phyloP scores from a whole-genome alignment of 768 basidiomycete species.

The Trichaptum fuscoviolaceum region DNA sequence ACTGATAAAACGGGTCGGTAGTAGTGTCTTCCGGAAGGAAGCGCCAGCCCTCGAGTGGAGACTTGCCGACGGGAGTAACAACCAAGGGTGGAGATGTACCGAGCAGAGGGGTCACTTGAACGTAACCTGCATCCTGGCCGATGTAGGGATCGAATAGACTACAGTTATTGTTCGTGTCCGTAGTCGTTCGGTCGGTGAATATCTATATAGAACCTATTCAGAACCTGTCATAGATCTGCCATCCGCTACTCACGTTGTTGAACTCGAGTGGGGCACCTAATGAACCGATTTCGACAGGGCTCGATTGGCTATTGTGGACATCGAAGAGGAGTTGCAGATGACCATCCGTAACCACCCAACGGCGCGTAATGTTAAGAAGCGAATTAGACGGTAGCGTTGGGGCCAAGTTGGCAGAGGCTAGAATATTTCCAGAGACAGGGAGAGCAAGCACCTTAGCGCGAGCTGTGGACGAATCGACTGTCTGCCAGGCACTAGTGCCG shows the following conservation, averaged over 20 bases:
- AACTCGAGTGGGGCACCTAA: slow-evolving; percentile 50
- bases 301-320: slow-evolving; percentile 41
- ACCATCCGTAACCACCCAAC: slow-evolving; percentile 40
- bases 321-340: slow-evolving; percentile 45
- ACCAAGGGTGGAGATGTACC: slow-evolving; percentile 44
- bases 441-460: slow-evolving; percentile 35
- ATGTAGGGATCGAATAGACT: slow-evolving; percentile 55
- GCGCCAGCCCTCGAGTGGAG: slow-evolving; percentile 55
- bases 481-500: slow-evolving; percentile 42
- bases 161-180: slow-evolving; percentile 46
- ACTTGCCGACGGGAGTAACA: slow-evolving; percentile 37
- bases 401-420: slow-evolving; percentile 44
- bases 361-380: slow-evolving; percentile 44
- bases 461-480: slow-evolving; percentile 38
- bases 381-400: slow-evolving; percentile 42
- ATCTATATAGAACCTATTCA: slow-evolving; percentile 43
- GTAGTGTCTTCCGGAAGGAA: slow-evolving; percentile 48
- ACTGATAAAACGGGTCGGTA: slow-evolving; percentile 44
- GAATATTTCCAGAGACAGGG: slow-evolving; percentile 35
- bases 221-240: not conserved
- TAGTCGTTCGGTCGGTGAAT: slow-evolving; percentile 47
- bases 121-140: slow-evolving; percentile 52
- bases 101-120: slow-evolving; percentile 47
- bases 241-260: slow-evolving; percentile 39
- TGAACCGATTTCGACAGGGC: slow-evolving; percentile 48